Base-by-base conservation (phyloP, 495 filamentous ascomycete genomes). In the Apiosordaria backusii region DNA sequence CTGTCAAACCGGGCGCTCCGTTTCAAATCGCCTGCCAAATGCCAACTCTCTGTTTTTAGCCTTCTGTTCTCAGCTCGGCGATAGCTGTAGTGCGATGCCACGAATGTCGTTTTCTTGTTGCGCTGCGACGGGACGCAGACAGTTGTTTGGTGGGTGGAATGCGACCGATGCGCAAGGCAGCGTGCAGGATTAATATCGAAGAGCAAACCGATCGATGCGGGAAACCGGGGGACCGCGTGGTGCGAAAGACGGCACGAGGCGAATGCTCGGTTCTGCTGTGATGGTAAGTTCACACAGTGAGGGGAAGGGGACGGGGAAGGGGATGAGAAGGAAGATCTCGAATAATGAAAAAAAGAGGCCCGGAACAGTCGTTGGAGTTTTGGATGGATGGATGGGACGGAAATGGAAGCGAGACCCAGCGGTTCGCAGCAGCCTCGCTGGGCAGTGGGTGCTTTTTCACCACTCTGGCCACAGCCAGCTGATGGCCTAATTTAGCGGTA, bases 1-100 rank as follows among this genome's bases (percentile, higher is more conserved):
- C 67, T 65, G 71, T 71, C 72, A 72, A 75, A 67, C 70, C 62
- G 65, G 65, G 59, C 58, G 62, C 68, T 67, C 57, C 50, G 59
- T 69, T 69, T 55, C 61, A 64, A 67, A 70, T 35, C n/a, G 52
- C 52, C 50, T 53, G 50, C 27, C 27, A 29, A 29, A 29, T 29
- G 55, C 57, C 50, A 18, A 10, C 22, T 26, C 45, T 53, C 22
- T 53, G 9, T 23, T 25, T 60, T 22, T 55, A 6, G 21, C 35
- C 35, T 45, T 45, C 35, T 15, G 35, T 45, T 45, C 35, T 13
- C 35, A 45, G 35, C 35, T 55, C 52, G 18, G 52, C 52, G 52
- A 19, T 6, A 55, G 22, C 52, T 55, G 52, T 55, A 55, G 52
- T 55, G 52, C 7, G 52, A 55, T 55, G 52, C 52, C 52, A 55